Percentiles rank a stretch among this genome's conserved stretches.
Conservation (phyloP, 1,284 basidiomycete genomes). For the Cutaneotrichosporon cutaneum region DNA sequence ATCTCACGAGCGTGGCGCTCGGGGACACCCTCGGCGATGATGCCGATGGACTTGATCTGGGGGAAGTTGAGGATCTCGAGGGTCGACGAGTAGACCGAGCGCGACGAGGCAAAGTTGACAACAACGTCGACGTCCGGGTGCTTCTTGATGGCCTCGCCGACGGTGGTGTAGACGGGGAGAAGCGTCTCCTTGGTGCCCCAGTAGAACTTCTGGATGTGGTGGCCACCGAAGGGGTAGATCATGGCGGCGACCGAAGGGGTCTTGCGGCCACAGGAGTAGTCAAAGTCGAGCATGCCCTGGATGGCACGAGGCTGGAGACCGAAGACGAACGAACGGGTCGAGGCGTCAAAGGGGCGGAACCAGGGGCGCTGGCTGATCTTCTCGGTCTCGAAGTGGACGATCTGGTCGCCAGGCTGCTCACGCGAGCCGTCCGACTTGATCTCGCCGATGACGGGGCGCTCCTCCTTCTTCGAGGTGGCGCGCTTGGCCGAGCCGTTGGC, state of each 20-base stretch:
- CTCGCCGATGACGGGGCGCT: conserved; percentile 60
- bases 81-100: conserved; percentile 92
- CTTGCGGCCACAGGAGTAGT: conserved; percentile 92
- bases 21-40: conserved; percentile 98
- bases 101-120: conserved; percentile 95
- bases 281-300: conserved; percentile 99
- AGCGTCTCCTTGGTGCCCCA: conserved; percentile 99
- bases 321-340: conserved; percentile 93
- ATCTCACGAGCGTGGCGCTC: conserved; percentile 97
- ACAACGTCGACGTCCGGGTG: conserved; percentile 96
- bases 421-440: conserved; percentile 69
- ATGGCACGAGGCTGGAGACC: conserved; percentile 98
- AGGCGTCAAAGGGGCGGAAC: conserved; percentile 86
- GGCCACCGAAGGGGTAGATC: conserved; percentile 99
- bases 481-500: conserved; percentile 37
- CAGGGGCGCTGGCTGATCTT: conserved; percentile 62
- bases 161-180: conserved; percentile 91
- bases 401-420: conserved; percentile 75
- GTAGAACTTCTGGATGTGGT: conserved; percentile 99
- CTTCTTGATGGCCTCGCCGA: conserved; percentile 90
- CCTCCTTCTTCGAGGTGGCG: conserved; percentile 29
- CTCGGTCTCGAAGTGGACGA: conserved; percentile 68
- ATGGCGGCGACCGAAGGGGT: conserved; percentile 97
- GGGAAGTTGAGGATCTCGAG: conserved; percentile 78
- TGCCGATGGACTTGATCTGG: conserved; percentile 78